Base-by-base conservation (phyloP, 129 eudicot species). In the Flaveria linearis region DNA sequence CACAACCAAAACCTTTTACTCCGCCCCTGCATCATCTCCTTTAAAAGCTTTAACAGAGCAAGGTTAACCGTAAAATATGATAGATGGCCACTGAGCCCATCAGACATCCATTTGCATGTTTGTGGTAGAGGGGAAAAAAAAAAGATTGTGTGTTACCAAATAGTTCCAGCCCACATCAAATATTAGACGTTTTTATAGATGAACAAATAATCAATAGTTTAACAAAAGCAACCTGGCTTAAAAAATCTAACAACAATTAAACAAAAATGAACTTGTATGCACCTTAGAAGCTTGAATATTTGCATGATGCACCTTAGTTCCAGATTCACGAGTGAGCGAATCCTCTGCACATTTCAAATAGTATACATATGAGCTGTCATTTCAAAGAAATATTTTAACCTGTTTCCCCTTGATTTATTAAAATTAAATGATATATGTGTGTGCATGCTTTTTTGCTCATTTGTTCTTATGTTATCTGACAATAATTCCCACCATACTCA, bases 251-350 rank as follows among this genome's bases (percentile, higher is more conserved):
- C 12, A 10, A 63, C 16, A 69, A 57, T 58, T 20, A 6, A 39
- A 26, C 9, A 72, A 7, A 61, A 43, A n/a, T 23, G 1, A 39
- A 74, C 30, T 56, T 26, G 51, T 20, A 43, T 36, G 23, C 72
- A 93, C 98, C 98, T 93, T 91, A 47, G 98, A 87, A 50, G 98
- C 98, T 77, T 90, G 98, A 69, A 93, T 93, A 78, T 90, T 91
- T 36, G 82, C 96, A 88, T 84, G 90, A 39, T 93, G 98, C 79
- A 93, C 98, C 86, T 88, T 93, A 75, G 62, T 86, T 76, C 98
- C 98, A 74, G 96, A 85, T 75, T 93, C 98, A 58, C 97, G 93
- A 69, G 87, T 93, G 81, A 88, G 73, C 7, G 96, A 88, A 82
- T 93, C 97, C 80, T 93, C 98, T 93, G 96, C 87, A 58, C 69